These are phyloP conservation scores for Verticillium alfalfae DNA, from an alignment of 2,329 filamentous ascomycete species.

Conservation along the genomic window DNA sequence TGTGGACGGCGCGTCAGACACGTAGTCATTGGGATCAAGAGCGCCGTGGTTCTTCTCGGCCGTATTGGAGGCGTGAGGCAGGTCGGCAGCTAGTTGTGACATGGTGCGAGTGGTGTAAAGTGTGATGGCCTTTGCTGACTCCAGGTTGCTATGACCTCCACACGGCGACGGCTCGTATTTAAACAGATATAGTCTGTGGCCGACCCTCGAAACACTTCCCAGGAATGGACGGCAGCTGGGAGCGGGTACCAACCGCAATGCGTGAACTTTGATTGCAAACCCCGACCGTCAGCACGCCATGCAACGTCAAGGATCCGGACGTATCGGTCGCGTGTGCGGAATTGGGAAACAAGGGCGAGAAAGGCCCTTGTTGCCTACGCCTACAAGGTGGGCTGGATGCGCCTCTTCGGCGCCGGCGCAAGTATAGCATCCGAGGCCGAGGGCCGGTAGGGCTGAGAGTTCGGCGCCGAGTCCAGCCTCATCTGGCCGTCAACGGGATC, in stretches of 20 bases:
- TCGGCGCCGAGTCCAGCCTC: not conserved
- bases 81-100: not conserved
- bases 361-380: too few relatives aligned
- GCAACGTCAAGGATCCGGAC: not conserved
- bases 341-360: not conserved
- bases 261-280: not conserved
- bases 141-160: not conserved
- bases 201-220: not conserved
- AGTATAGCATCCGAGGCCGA: not conserved
- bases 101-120: not conserved
- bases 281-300: not conserved
- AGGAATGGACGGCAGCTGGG: not conserved
- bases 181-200: not conserved
- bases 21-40: not conserved
- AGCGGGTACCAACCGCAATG: not conserved
- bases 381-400: not conserved
- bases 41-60: not conserved
- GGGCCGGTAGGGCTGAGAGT: not conserved
- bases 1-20: not conserved
- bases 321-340: not conserved
- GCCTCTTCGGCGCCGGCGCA: not conserved
- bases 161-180: not conserved
- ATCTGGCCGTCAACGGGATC: too few relatives aligned
- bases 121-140: not conserved
- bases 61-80: not conserved